Conservation (phyloP, 179 eudicot genomes). For the Silene coronaria region DNA sequence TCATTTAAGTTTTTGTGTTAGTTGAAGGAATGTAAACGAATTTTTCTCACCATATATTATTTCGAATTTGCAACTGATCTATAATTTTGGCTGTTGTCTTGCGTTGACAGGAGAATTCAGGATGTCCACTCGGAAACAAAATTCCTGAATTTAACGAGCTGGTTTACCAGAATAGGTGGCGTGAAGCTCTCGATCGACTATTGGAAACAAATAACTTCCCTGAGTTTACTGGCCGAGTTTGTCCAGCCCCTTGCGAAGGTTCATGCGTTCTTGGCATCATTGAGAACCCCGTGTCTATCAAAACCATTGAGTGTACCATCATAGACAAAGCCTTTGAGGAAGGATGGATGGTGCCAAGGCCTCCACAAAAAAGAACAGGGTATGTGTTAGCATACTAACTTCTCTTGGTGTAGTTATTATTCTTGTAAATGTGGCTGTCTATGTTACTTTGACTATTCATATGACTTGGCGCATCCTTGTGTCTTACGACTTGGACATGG, state of each 20-base stretch:
- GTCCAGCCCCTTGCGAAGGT: conserved; percentile 99
- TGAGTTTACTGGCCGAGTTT: conserved; percentile 96
- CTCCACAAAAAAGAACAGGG: conserved; percentile 88
- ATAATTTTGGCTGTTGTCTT: conserved; percentile 4
- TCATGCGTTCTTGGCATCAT: conserved; percentile 98
- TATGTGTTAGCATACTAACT: conserved; percentile 24
- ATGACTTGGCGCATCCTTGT: not conserved
- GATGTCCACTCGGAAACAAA: conserved; percentile 97
- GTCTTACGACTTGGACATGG: too few species aligned
- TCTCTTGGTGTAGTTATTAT: not conserved
- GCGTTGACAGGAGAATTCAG: conserved; percentile 70
- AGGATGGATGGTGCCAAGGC: conserved; percentile 99
- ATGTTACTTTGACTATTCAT: not conserved
- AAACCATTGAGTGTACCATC: conserved; percentile 87
- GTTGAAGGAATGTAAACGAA: not conserved
- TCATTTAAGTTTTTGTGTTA: too few species aligned
- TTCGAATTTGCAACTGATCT: not conserved
- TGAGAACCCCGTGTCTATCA: conserved; percentile 95
- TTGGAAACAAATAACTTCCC: conserved; percentile 97
- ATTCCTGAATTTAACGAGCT: conserved; percentile 96
- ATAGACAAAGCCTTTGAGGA: conserved; percentile 96
- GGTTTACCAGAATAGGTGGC: conserved; percentile 96
- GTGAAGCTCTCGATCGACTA: conserved; percentile 91
- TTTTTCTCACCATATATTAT: not conserved
- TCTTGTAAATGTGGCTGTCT: not conserved